Conservation (phyloP, 1,284 basidiomycete species). For the Ganoderma sinense region DNA sequence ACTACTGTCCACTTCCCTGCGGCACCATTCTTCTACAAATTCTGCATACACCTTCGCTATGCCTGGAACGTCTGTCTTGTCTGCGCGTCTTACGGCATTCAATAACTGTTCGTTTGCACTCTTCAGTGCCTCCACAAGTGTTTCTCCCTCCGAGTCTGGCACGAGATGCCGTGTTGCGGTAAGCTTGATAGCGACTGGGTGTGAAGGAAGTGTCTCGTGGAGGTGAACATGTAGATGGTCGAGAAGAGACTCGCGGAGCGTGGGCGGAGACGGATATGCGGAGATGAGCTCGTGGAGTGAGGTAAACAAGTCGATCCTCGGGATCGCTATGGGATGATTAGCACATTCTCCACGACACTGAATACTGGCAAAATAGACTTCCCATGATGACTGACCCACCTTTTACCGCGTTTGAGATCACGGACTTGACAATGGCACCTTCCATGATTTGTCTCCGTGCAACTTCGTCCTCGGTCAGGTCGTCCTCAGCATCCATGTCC, state of each 20-base stretch:
- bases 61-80: conserved; percentile 34
- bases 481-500: conserved; percentile 52
- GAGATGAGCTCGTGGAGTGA: conserved; percentile 61
- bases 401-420: conserved; percentile 69
- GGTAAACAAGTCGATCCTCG: conserved; percentile 65
- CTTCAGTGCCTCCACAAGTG: conserved; percentile 62
- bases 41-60: conserved; percentile 58
- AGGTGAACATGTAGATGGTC: conserved; percentile 62
- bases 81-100: conserved; percentile 36
- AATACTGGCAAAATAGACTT: conserved; percentile 8
- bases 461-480: conserved; percentile 51
- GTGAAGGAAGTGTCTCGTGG: conserved; percentile 50
- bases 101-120: conserved; percentile 65
- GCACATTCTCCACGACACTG: not conserved
- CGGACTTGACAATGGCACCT: conserved; percentile 76
- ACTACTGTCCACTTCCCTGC: conserved; percentile 52
- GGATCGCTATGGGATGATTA: conserved; percentile 53
- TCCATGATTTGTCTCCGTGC: conserved; percentile 70
- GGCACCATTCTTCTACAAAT: conserved; percentile 67
- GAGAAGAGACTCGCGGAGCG: conserved; percentile 56
- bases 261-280: conserved; percentile 59
- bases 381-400: conserved; percentile 48
- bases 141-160: conserved; percentile 49
- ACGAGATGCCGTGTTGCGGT: conserved; percentile 55
- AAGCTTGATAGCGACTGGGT: conserved; percentile 60